Evolutionary conservation across 805 yeast species (phyloP), one percentile per base, ranked within the genome.

Genomic region (Teunomyces barrocoloradensis): DNA sequence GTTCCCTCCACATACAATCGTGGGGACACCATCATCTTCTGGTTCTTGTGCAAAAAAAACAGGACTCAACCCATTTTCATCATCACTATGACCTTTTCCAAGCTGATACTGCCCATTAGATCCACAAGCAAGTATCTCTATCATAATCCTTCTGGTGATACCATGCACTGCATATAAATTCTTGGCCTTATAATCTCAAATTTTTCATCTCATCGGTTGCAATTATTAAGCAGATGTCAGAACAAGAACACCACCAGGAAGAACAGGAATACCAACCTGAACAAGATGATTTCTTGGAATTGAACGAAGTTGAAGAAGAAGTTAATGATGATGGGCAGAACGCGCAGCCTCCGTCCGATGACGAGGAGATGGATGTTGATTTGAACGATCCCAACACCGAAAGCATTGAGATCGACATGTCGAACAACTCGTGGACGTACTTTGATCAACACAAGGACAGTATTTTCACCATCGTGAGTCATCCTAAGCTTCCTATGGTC

Each of bases 361-460:
- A 62, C 20, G 60, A 57, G n/a, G 72, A 63, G 20, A 74, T 66
- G 20, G 73, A 66, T 27, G 65, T 59, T 45, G 71, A 54, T 12
- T 11, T 51, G 27, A 65, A 53, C 33, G 71, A 65, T 49, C 81
- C 77, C 44, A 75, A 72, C 41, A 21, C 44, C 37, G 80, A 82
- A 43, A 71, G 75, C 34, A 68, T 88, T 36, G 96, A 87, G 65
- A 79, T 92, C 29, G 98, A 91, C 61, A 72, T 91, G 82, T 76
- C 91, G 43, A 92, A 92, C 69, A 92, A 92, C 68, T 89, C 98
- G 6, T 80, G 85, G 71, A 74, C 89, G 0, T 94, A 89, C 66
- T 94, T 94, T 64, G 99, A 94, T 63, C 77, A 79, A 55, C 99
- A 94, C 63, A 76, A 79, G 46, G 99, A 94, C 66, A 89, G 97